Evolutionary conservation across 352 stramenopile genomes (phyloP).

Genomic region (Nothophytophthora sp.): DNA sequence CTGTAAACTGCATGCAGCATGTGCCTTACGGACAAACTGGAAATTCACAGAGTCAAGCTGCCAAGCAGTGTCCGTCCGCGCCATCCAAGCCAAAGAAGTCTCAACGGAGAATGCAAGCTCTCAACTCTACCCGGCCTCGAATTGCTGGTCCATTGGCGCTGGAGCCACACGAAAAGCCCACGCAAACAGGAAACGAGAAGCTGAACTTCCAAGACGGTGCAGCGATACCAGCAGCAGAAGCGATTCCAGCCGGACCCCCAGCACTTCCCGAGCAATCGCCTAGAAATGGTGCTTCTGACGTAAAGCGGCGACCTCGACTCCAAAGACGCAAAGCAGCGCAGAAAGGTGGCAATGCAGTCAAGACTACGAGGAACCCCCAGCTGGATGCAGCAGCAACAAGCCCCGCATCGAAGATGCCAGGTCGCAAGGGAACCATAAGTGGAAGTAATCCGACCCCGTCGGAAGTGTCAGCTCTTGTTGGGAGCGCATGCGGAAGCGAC

Average conservation of each 20-base stretch:
- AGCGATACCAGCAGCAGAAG: neutral
- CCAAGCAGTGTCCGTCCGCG: neutral
- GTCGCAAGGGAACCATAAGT: no score
- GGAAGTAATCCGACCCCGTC: no score
- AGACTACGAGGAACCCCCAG: neutral
- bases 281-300: neutral
- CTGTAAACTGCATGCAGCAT: neutral
- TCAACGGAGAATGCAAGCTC: conserved; percentile 12
- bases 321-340: conserved; percentile 26
- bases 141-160: conserved; percentile 18
- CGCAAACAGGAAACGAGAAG: conserved; percentile 18
- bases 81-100: conserved; percentile 5
- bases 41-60: conserved; percentile 6
- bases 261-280: neutral
- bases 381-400: neutral
- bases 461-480: no score
- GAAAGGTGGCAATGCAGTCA: conserved; percentile 17
- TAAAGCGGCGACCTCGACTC: conserved; percentile 20
- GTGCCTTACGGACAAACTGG: no score
- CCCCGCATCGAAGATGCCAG: neutral
- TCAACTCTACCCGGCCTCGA: conserved; percentile 23
- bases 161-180: conserved; percentile 17
- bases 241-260: neutral
- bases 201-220: neutral
- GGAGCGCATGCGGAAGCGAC: no score